These are phyloP conservation scores for Westerdykella sp. DNA, from an alignment of 2,329 filamentous ascomycete species.

Conservation along the genomic window DNA sequence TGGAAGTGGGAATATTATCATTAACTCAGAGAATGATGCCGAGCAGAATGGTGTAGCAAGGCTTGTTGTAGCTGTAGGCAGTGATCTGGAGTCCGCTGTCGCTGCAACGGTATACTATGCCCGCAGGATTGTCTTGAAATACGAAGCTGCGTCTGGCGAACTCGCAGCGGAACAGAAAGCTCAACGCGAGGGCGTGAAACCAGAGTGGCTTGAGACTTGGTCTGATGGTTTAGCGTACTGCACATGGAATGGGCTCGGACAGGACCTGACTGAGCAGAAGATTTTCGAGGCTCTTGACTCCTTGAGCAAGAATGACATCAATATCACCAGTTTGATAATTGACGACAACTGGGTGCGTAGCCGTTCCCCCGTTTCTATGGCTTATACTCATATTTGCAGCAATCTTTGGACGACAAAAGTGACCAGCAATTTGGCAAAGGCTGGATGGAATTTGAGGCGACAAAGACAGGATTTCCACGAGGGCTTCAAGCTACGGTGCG, in stretches of 20 bases:
- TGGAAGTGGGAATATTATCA: conserved; percentile 57
- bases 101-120: conserved; percentile 83
- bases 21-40: conserved; percentile 69
- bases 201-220: conserved; percentile 76
- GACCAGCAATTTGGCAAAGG: conserved; percentile 36
- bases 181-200: conserved; percentile 46
- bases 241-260: conserved; percentile 92
- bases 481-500: conserved; percentile 68
- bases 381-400: not conserved
- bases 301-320: conserved; percentile 65
- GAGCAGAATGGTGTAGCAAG: conserved; percentile 49
- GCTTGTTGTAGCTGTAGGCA: conserved; percentile 65
- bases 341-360: conserved; percentile 87
- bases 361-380: conserved; percentile 43
- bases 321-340: conserved; percentile 80
- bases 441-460: conserved; percentile 83
- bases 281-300: conserved; percentile 68
- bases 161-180: conserved; percentile 44
- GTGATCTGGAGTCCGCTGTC: conserved; percentile 67
- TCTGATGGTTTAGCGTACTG: conserved; percentile 92
- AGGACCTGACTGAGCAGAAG: conserved; percentile 73
- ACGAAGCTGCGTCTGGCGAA: conserved; percentile 42
- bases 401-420: conserved; percentile 43
- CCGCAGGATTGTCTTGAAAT: conserved; percentile 54
- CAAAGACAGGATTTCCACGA: conserved; percentile 67